Base-by-base conservation (phyloP, 306 rosid genomes). In the Dicorynia guianensis region DNA sequence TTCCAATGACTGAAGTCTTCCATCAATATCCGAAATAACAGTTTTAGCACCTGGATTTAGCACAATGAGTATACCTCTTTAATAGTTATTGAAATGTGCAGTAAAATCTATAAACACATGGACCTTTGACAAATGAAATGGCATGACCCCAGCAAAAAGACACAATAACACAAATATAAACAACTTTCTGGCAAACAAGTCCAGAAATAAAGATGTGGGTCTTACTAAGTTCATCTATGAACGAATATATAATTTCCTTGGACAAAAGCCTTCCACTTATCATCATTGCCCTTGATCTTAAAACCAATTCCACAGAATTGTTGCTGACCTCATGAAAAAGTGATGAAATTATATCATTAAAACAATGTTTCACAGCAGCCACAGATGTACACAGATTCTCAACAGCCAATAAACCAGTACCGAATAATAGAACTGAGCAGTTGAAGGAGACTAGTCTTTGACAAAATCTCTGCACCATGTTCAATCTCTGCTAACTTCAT, bases 261-360 rank as follows among this genome's bases (percentile, higher is more conserved):
- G 88, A 85, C 71, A 95, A 77, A 61, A 95, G 85, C 87, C 97
- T 87, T 90, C 97, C 97, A 62, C 84, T 77, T 75, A 90, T 92
- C 89, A 87, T 85, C 83, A 92, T 86, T 34, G 97, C 92, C 76
- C 99, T 86, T 35, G 97, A 86, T 84, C 90, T 87, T 74, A 92
- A 77, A 77, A 90, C 71, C 55, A 96, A 75, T 53, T 87, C 93
- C 44, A 39, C 15, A 30, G 96, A 89, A 56, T 74, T 76, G 76
- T 85, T 75, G 80, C 99, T 92, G 38, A 60, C 75, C 63, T 48
- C 86, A 25, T 33, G 20, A 55, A 69, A 64, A 57, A 63, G 66
- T 47, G 48, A 77, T 33, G n/a, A 48, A 12, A 49, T 56, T 14
- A 63, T 38, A 77, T 48, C 42, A 65, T 60, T 48, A 52, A 78